These are phyloP conservation scores for Lenzites betulinus DNA, from an alignment of 768 basidiomycete species.

Conservation along the genomic window DNA sequence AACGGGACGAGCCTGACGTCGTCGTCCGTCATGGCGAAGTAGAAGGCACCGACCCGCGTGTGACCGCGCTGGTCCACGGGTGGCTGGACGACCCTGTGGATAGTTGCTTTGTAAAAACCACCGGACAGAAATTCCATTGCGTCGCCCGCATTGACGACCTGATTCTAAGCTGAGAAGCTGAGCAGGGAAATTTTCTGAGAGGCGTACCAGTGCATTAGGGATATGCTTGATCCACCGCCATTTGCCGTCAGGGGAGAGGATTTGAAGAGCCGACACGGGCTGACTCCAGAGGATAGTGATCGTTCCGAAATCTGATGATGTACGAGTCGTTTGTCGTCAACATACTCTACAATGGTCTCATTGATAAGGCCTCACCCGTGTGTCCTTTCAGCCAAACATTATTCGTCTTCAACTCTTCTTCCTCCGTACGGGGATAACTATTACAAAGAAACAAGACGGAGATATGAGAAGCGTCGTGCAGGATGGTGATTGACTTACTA, in stretches of 20 bases:
- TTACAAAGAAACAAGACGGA: not conserved
- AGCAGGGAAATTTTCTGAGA: not conserved
- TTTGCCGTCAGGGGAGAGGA: slow-evolving; percentile 35
- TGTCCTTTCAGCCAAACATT: slow-evolving; percentile 41
- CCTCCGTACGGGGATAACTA: slow-evolving; percentile 36
- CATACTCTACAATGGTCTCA: not conserved
- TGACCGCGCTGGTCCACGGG: slow-evolving; percentile 36
- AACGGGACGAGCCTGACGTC: slow-evolving; percentile 33
- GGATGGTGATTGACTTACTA: slow-evolving; percentile 14
- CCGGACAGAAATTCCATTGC: slow-evolving; percentile 37
- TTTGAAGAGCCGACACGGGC: slow-evolving; percentile 38
- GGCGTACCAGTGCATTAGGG: slow-evolving; percentile 37
- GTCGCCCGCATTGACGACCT: slow-evolving; percentile 45
- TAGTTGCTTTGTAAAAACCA: slow-evolving; percentile 38
- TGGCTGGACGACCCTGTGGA: slow-evolving; percentile 41
- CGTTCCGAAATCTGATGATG: slow-evolving; percentile 33
- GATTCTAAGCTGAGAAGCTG: not conserved
- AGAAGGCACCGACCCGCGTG: slow-evolving; percentile 38
- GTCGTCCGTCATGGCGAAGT: slow-evolving; percentile 38
- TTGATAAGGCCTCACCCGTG: slow-evolving; percentile 27
- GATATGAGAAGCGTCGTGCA: too few relatives aligned
- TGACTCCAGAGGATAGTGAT: slow-evolving; percentile 41
- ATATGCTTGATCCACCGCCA: slow-evolving; percentile 41
- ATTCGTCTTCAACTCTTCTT: slow-evolving; percentile 34
- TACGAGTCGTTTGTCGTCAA: not conserved